Evolutionary conservation across 441 rosid genomes (phyloP).

Genomic region (Dalechampia spathulata): DNA sequence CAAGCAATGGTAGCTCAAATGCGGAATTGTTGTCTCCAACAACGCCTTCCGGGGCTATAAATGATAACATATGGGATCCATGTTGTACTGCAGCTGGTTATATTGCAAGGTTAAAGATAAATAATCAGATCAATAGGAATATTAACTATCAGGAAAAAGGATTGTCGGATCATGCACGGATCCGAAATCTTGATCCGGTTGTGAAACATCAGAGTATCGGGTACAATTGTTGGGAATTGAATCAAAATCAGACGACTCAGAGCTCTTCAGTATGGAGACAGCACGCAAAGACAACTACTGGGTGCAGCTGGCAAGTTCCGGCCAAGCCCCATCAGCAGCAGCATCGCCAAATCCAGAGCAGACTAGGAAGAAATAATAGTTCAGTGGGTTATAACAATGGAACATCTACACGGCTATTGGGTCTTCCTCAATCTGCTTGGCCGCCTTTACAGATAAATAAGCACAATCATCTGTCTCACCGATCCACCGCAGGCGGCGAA

Average conservation of each 20-base stretch:
- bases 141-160: conserved; percentile 12
- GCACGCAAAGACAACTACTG: conserved; percentile 24
- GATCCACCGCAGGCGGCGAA: conserved; percentile 14
- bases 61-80: conserved; percentile 48
- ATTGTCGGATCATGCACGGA: conserved; percentile 5
- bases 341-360: conserved; percentile 24
- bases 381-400: conserved; percentile 15
- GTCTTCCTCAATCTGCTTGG: conserved; percentile 32
- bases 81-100: too few relatives aligned
- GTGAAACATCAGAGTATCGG: too few relatives aligned
- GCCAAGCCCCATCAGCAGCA: conserved; percentile 6
- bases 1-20: conserved; percentile 54
- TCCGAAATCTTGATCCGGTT: conserved; percentile 6
- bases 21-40: conserved; percentile 59
- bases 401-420: conserved; percentile 21
- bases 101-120: conserved; percentile 49
- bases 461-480: conserved; percentile 5
- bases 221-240: neutral
- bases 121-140: conserved; percentile 18
- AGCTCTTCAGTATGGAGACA: conserved; percentile 18
- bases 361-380: conserved; percentile 7
- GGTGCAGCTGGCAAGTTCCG: conserved; percentile 16
- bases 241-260: conserved; percentile 7
- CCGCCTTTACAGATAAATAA: conserved; percentile 19
- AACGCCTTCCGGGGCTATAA: conserved; percentile 36